Conservation (phyloP, 2,329 filamentous ascomycete species). For the Aspergillus fischeri region DNA sequence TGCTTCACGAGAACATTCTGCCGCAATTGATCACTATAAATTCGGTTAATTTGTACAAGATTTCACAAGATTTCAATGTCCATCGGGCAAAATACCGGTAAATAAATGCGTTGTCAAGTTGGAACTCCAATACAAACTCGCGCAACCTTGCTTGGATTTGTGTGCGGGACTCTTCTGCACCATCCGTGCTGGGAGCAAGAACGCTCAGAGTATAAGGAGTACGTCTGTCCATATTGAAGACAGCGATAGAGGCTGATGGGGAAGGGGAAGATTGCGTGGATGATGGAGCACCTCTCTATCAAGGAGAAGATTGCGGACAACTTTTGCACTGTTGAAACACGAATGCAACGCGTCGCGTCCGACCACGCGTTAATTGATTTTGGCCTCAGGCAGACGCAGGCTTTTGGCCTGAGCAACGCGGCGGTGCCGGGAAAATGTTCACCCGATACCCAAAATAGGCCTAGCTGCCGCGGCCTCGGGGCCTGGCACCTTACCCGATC, state of each 20-base stretch:
- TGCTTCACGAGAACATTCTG: conserved; percentile 93
- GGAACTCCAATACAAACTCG: conserved; percentile 89
- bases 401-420: background rate
- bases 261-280: conserved; percentile 12
- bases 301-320: conserved; percentile 20
- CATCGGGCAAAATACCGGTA: conserved; percentile 62
- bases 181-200: conserved; percentile 63
- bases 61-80: conserved; percentile 17
- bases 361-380: conserved; percentile 40
- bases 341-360: conserved; percentile 33
- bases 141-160: conserved; percentile 76
- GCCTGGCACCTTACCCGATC: conserved; percentile 25
- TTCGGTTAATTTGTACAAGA: conserved; percentile 3
- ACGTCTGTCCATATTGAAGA: conserved; percentile 70
- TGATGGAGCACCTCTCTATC: conserved; percentile 6
- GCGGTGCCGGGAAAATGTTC: conserved; percentile 6
- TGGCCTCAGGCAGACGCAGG: conserved; percentile 7
- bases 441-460: conserved; percentile 3
- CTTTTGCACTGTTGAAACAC: conserved; percentile 24
- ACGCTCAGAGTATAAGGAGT: conserved; percentile 83
- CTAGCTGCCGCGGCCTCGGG: conserved; percentile 7
- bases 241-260: conserved; percentile 13
- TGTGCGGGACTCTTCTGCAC: conserved; percentile 63
- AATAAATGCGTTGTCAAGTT: conserved; percentile 89
- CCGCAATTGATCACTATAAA: conserved; percentile 77